Evolutionary conservation across 2,329 filamentous ascomycete genomes (phyloP), one percentile per base, ranked within the genome.

Genomic region (Pseudogymnoascus sp.): DNA sequence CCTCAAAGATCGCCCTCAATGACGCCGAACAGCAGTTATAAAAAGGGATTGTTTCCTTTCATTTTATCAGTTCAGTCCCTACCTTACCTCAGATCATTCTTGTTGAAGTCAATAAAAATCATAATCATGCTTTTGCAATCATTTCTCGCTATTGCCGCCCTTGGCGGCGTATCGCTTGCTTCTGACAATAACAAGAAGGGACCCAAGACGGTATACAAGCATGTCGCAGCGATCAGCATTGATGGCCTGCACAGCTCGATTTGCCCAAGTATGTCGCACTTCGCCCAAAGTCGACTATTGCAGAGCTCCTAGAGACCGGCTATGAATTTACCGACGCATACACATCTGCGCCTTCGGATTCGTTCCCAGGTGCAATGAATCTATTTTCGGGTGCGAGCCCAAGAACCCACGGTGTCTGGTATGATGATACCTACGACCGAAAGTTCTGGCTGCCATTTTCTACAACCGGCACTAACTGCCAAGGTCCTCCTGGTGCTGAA

Each of bases 291-390:
- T 69, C 66, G 6, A 69, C 60, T n/a, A 68, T 70, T 26, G 65
- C 69, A 4, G 51, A 42, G 8, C 40, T 72, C 14, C 66, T 71
- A 6, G 57, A 68, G 39, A 66, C 67, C 36, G 68, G 67, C 16
- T 69, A 69, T 60, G 64, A 69, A 47, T 73, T 71, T 47, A 70
- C 66, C 5, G 64, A 72, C 63, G 68, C 68, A 18, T 69, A 61
- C 39, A 70, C 71, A n/a, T 66, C 67, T n/a, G 68, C 62, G 12
- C 71, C 71, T 7, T 73, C 71, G 7, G 71, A 73, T 64, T 72
- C 70, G 4, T 67, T 69, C 60, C 71, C 71, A 11, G 71, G 70
- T 18, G 63, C 67, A n/a, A 37, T 67, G 10, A 63, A 63, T n/a
- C 67, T 67, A 29, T 67, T 68, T 31, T 68, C 70, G 18, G 71